phyloP scores from a whole-genome alignment of 164 flowering plant genomes.

The Taxillus chinensis region DNA sequence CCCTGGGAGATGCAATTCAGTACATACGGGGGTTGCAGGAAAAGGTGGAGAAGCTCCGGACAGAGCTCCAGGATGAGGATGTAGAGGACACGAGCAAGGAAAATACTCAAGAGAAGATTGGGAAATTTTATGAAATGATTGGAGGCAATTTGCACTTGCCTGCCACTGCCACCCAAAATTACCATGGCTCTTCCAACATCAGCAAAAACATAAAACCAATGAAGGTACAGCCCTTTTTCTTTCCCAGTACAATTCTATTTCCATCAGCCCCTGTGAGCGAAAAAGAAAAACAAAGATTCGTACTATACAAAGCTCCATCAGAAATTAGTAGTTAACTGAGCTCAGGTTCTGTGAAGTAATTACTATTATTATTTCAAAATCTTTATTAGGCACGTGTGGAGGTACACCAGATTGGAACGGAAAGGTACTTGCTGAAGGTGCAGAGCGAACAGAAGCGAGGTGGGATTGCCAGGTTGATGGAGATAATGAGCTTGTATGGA shows the following conservation, averaged over 20 bases:
- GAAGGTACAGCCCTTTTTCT: conserved; percentile 11
- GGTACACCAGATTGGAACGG: conserved; percentile 34
- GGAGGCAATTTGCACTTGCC: neutral
- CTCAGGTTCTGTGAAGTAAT: no score
- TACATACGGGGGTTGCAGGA: conserved; percentile 39
- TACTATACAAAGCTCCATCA: no score
- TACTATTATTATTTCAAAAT: no score
- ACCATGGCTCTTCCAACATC: neutral
- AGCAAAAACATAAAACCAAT: conserved; percentile 8
- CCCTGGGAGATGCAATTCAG: conserved; percentile 42
- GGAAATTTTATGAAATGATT: neutral
- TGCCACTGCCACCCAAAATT: neutral
- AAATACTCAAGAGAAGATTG: conserved; percentile 1
- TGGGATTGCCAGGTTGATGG: conserved; percentile 45
- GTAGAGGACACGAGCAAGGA: conserved; percentile 15
- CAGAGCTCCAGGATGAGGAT: conserved; percentile 31
- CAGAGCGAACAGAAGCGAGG: conserved; percentile 27
- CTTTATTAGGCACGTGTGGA: conserved; percentile 36
- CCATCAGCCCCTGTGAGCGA: no score
- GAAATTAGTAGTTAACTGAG: no score
- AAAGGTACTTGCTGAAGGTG: conserved; percentile 32
- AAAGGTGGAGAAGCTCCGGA: conserved; percentile 20
- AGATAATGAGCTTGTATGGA: conserved; percentile 34
- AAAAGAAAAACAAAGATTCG: no score
- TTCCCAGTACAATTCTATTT: no score